Evolutionary conservation across 1,284 basidiomycete species (phyloP).

Genomic region (Singerocomus inundabilis): DNA sequence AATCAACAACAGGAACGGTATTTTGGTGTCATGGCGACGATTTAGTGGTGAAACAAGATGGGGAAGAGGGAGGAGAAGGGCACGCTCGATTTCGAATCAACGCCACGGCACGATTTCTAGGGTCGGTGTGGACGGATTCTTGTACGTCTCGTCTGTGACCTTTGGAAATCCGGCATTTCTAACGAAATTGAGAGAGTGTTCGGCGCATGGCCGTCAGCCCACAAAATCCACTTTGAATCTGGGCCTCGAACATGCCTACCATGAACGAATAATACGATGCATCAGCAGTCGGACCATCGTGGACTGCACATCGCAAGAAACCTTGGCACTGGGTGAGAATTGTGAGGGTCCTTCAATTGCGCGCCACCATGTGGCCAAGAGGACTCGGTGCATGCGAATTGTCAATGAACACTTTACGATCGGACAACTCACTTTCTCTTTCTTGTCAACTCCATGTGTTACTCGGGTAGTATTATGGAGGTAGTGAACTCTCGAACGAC

Average conservation of each 20-base stretch:
- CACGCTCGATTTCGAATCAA: neutral
- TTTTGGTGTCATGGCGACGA: neutral
- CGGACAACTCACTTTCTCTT: too few species aligned
- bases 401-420: neutral
- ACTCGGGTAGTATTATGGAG: too few species aligned
- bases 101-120: neutral
- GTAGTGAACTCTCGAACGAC: neutral
- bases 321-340: neutral
- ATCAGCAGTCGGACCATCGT: neutral
- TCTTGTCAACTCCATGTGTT: too few species aligned
- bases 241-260: too few species aligned
- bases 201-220: slow-evolving; percentile 1
- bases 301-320: neutral
- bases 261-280: too few species aligned
- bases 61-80: neutral
- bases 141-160: neutral
- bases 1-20: neutral
- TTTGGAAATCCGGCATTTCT: neutral
- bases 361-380: slow-evolving; percentile 6
- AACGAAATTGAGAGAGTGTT: neutral
- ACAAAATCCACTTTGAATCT: too few species aligned
- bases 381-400: slow-evolving; percentile 7
- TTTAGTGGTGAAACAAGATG: neutral
- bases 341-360: slow-evolving; percentile 1
- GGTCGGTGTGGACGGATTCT: neutral